A percentile compares a stretch with the other conserved stretches of the same genome.
These are phyloP conservation scores for Syzygium malaccense DNA, from an alignment of 441 rosid genomes.

Conservation along the genomic window DNA sequence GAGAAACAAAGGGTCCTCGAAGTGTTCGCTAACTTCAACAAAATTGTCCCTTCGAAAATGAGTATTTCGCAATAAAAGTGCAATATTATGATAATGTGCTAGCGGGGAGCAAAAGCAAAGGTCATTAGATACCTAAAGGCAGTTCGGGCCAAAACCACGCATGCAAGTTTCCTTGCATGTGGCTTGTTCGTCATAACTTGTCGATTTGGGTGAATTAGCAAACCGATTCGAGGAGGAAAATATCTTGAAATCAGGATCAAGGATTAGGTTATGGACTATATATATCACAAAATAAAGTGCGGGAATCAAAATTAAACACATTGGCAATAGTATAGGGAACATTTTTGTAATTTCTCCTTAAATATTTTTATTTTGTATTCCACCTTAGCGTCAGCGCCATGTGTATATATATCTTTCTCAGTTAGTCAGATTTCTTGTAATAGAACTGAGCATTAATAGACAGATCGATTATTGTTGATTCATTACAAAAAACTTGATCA, in stretches of 20 bases:
- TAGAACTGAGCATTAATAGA: too few relatives aligned
- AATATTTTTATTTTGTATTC: neutral
- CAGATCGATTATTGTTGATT: too few relatives aligned
- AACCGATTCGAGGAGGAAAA: neutral
- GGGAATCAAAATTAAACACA: neutral
- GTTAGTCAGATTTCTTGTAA: too few relatives aligned
- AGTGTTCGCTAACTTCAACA: too few relatives aligned
- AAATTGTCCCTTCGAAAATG: neutral
- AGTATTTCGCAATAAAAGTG: neutral
- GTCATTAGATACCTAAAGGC: neutral
- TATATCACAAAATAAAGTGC: neutral
- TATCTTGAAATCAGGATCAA: neutral
- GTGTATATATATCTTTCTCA: neutral
- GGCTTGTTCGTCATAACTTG: fast-evolving
- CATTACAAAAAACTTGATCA: too few relatives aligned
- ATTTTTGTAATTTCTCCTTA: neutral
- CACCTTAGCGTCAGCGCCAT: fast-evolving
- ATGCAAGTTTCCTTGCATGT: neutral
- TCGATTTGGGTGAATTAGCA: neutral
- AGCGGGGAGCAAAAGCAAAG: neutral
- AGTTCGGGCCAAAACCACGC: neutral
- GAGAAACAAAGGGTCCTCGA: too few relatives aligned
- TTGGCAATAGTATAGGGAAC: neutral
- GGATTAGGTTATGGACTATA: neutral
- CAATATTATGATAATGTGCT: neutral